A percentile compares a stretch with the other conserved stretches of the same genome.
phyloP scores from a whole-genome alignment of 2,329 filamentous ascomycete species.

The Calonectria montana region DNA sequence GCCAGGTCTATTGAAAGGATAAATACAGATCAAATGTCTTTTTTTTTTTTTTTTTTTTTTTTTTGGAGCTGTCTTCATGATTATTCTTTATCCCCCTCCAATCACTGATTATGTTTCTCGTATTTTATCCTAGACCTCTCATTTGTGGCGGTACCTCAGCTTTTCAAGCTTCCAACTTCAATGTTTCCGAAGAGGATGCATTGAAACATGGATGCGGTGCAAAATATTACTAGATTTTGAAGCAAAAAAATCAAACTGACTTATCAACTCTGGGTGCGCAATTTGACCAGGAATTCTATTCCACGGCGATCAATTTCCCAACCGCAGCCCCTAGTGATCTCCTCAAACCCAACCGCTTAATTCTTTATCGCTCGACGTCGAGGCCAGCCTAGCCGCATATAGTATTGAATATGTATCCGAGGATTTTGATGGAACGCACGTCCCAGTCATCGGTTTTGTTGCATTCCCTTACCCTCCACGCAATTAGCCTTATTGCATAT shows the following conservation, averaged over 20 bases:
- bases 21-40: neutral
- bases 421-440: conserved; percentile 23
- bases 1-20: neutral
- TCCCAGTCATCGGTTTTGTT: conserved; percentile 30
- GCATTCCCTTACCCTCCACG: conserved; percentile 5
- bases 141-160: neutral
- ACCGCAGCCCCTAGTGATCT: neutral
- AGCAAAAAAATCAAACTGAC: neutral
- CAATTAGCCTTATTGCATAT: conserved; percentile 19
- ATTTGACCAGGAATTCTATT: neutral
- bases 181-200: neutral
- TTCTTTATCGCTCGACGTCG: neutral
- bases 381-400: neutral
- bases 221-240: neutral
- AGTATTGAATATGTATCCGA: conserved; percentile 31
- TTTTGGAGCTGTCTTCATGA: no score
- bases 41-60: neutral
- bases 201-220: neutral
- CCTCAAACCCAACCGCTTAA: neutral
- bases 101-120: neutral
- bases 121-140: neutral
- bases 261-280: neutral
- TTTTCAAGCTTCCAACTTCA: neutral
- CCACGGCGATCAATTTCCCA: neutral
- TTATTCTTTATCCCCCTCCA: no score